phyloP scores from a whole-genome alignment of 805 yeast genomes.

The Peterozyma toletana region DNA sequence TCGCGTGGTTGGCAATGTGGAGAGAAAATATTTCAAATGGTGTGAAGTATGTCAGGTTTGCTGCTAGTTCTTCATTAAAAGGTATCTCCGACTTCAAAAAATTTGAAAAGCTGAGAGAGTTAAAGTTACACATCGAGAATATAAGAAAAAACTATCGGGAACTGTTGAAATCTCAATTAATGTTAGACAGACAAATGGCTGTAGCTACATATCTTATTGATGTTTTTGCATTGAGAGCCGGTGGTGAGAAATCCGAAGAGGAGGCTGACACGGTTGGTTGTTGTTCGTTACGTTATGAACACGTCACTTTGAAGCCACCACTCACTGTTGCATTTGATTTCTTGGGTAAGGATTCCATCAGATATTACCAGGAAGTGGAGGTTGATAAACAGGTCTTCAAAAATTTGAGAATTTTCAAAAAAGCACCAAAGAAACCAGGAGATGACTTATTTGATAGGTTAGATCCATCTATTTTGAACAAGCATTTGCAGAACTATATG shows the following conservation, averaged over 20 bases:
- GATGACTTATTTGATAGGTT: slow-evolving; percentile 89
- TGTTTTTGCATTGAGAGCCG: slow-evolving; percentile 91
- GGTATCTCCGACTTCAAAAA: slow-evolving; percentile 88
- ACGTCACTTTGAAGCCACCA: slow-evolving; percentile 80
- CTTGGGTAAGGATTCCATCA: slow-evolving; percentile 90
- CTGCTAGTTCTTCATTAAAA: slow-evolving; percentile 83
- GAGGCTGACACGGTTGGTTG: slow-evolving; percentile 99
- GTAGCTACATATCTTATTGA: slow-evolving; percentile 92
- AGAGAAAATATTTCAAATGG: slow-evolving; percentile 82
- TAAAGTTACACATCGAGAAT: slow-evolving; percentile 61
- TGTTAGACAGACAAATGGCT: slow-evolving; percentile 87
- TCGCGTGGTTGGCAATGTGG: slow-evolving; percentile 97
- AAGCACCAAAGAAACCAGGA: slow-evolving; percentile 83
- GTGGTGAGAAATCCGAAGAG: slow-evolving; percentile 95
- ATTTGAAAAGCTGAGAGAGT: slow-evolving; percentile 87
- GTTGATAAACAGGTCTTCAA: slow-evolving; percentile 91
- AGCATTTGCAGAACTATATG: slow-evolving; percentile 84
- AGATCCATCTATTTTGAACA: slow-evolving; percentile 76
- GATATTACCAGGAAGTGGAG: slow-evolving; percentile 87
- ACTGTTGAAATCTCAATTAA: slow-evolving; percentile 63
- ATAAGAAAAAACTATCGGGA: slow-evolving; percentile 71
- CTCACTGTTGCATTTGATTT: slow-evolving; percentile 83
- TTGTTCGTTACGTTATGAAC: slow-evolving; percentile 89
- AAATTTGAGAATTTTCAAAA: slow-evolving; percentile 79
- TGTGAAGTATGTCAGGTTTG: slow-evolving; percentile 84